Conservation (phyloP, 208 protist species). For the Tritrichomonas foetus region DNA sequence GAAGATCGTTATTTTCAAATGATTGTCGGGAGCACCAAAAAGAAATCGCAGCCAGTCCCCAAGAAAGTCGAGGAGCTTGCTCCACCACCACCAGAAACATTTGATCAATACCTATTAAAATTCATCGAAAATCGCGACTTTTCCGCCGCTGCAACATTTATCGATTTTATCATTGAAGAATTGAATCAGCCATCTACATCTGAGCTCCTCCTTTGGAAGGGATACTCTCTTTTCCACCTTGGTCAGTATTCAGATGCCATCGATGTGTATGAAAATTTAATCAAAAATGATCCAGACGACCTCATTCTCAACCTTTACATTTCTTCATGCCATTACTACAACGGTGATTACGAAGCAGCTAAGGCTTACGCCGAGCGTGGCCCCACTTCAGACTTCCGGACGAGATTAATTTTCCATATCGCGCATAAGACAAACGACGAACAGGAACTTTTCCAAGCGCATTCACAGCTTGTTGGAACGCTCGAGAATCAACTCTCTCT, state of each 20-base stretch:
- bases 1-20: too few relatives aligned
- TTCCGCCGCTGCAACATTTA: not conserved
- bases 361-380: not conserved
- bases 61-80: not conserved
- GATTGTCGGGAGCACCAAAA: not conserved
- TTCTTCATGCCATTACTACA: not conserved
- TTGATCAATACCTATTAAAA: not conserved
- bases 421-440: not conserved
- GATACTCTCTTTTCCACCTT: not conserved
- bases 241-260: too few relatives aligned
- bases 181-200: constrained; percentile 14
- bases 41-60: not conserved
- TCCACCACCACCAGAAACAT: not conserved
- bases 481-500: not conserved
- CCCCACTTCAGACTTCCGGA: not conserved
- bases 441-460: not conserved
- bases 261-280: not conserved
- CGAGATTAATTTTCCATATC: not conserved
- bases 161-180: not conserved
- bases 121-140: constrained; percentile 24
- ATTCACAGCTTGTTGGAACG: not conserved
- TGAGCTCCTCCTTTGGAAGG: not conserved
- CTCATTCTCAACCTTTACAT: not conserved
- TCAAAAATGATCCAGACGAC: not conserved
- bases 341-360: not conserved